Percentiles rank a stretch among this genome's conserved stretches.
Conservation (phyloP, 2,329 filamentous ascomycete species). For the Alternaria infectoria region DNA sequence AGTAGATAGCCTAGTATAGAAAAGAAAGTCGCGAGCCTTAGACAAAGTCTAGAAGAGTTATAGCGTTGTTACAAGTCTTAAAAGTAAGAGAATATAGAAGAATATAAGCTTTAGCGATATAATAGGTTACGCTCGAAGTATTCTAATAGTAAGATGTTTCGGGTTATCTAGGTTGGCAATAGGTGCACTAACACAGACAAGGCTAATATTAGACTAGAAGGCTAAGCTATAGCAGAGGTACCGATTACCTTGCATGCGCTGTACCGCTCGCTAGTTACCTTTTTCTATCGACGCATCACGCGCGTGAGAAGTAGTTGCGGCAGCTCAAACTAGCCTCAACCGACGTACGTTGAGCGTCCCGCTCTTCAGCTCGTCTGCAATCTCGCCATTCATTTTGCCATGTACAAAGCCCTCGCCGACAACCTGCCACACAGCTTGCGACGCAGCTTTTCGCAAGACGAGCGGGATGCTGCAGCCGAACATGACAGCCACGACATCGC, state of each 20-base stretch:
- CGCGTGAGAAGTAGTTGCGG: background rate
- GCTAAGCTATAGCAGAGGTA: background rate
- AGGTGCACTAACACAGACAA: background rate
- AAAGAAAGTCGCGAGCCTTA: background rate
- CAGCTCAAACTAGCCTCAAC: conserved; percentile 20
- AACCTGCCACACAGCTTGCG: conserved; percentile 29
- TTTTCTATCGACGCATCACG: background rate
- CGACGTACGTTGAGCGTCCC: conserved; percentile 13
- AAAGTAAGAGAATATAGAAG: no score
- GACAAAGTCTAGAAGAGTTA: background rate
- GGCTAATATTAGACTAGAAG: background rate
- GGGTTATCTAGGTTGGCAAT: background rate
- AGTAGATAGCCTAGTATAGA: background rate
- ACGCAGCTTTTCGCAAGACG: conserved; percentile 26
- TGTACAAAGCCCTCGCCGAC: conserved; percentile 39
- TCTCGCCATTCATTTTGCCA: conserved; percentile 39
- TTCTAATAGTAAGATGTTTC: background rate
- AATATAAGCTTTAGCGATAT: no score
- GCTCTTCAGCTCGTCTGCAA: conserved; percentile 16
- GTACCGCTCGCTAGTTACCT: background rate
- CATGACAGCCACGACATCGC: conserved; percentile 41
- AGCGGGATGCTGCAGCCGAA: conserved; percentile 48
- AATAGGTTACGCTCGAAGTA: background rate
- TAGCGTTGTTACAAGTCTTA: background rate
- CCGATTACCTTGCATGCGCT: background rate